Base-by-base conservation (phyloP, 2,329 filamentous ascomycete species). In the Pseudocercospora fuligena region DNA sequence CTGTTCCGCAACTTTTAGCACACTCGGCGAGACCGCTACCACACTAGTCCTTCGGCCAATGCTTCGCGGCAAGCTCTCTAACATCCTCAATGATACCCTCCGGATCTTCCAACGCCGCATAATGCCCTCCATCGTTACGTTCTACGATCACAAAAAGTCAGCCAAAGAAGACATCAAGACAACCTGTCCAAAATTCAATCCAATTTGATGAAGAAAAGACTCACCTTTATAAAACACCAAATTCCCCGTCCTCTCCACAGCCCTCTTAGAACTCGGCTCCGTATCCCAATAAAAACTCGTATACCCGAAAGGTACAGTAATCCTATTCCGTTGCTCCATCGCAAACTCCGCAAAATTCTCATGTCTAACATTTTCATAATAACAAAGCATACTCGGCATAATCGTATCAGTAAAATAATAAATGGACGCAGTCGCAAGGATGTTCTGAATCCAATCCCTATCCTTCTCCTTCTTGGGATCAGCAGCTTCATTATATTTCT, bases 401-500 rank as follows among this genome's bases (percentile, higher is more conserved):
- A 80, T 76, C 60, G 74, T 76, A 27, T 76, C 72, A 7, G 77
- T 78, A 63, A 80, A 79, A 66, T 79, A 80, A 66, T 80, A 81
- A 61, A 80, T 62, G 23, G 62, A 79, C 12, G 70, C 76, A 1
- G 74, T 76, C 2, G 75, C 73, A 9, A 76, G 67, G 27, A 77
- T 74, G 47, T 71, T 73, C 23, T 78, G 72, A n/a, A 74, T 77
- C 74, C 74, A 76, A 58, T 77, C 77, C 9, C 72, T 64, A 12
- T 73, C 69, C 11, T 75, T 75, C 29, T 80, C 74, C 51, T 78
- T 73, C 25, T 75, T 74, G 3, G 79, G 78, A 51, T 79, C 77
- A 5, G 77, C 74, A 4, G 79, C 73, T 69, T 81, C 79, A 29
- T 77, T 73, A 65, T 80, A 80, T 69, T 83, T 82, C 66, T 83